Evolutionary conservation across 2,329 filamentous ascomycete genomes (phyloP).

Genomic region (Harringtonia lauricola): DNA sequence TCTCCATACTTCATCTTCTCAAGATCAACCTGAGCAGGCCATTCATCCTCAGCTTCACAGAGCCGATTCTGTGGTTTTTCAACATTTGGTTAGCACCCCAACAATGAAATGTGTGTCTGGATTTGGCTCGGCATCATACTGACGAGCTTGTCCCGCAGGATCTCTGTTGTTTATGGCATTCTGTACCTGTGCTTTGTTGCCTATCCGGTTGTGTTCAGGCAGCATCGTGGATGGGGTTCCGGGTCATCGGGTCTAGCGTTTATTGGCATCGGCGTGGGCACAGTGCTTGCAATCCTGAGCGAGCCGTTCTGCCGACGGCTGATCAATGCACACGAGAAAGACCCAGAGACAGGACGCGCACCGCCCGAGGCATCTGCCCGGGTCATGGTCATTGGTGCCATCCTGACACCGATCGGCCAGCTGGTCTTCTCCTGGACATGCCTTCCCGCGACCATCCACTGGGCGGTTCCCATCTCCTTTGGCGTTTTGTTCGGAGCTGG

Average conservation of each 20-base stretch:
- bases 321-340: slow-evolving; percentile 65
- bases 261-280: slow-evolving; percentile 56
- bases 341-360: slow-evolving; percentile 62
- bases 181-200: slow-evolving; percentile 81
- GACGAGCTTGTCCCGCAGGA: too few relatives aligned
- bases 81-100: slow-evolving; percentile 44
- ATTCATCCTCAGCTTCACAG: slow-evolving; percentile 64
- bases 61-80: slow-evolving; percentile 70
- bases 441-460: slow-evolving; percentile 65
- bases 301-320: slow-evolving; percentile 66
- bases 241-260: slow-evolving; percentile 70
- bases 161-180: slow-evolving; percentile 77
- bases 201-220: slow-evolving; percentile 73
- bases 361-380: slow-evolving; percentile 72
- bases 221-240: slow-evolving; percentile 64
- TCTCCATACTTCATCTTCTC: slow-evolving; percentile 53
- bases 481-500: slow-evolving; percentile 68
- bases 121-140: too few relatives aligned
- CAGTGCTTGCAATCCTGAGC: slow-evolving; percentile 45
- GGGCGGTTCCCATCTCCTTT: slow-evolving; percentile 63
- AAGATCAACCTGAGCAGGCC: slow-evolving; percentile 69
- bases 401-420: slow-evolving; percentile 67
- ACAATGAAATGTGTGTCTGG: too few relatives aligned
- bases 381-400: slow-evolving; percentile 65
- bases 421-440: slow-evolving; percentile 86